These are phyloP conservation scores for Bretschneidera sinensis DNA, from an alignment of 345 rosid species.

Conservation along the genomic window DNA sequence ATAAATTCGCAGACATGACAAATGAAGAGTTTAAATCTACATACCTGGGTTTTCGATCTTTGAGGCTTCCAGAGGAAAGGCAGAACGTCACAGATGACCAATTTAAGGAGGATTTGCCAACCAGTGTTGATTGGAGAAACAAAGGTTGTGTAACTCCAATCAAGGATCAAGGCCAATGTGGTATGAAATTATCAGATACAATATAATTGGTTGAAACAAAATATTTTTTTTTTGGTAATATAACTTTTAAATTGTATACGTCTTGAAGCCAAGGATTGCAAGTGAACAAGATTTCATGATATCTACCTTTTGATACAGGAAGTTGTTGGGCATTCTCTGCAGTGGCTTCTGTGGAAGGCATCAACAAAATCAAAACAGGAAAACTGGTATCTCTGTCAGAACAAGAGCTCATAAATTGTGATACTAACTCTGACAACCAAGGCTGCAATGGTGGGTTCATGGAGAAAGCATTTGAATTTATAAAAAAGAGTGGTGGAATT, in stretches of 20 bases:
- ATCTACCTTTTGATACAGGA: conserved; percentile 35
- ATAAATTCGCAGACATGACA: conserved; percentile 79
- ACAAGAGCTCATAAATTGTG: conserved; percentile 87
- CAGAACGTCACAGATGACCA: background rate
- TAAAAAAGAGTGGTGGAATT: conserved; percentile 52
- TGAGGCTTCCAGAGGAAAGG: background rate
- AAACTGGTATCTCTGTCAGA: conserved; percentile 63
- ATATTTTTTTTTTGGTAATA: background rate
- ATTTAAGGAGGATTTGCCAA: conserved; percentile 24
- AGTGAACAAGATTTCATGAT: background rate
- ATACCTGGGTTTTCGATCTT: conserved; percentile 39
- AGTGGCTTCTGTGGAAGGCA: conserved; percentile 80
- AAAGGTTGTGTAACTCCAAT: conserved; percentile 75
- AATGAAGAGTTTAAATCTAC: conserved; percentile 56
- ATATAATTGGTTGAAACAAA: no score
- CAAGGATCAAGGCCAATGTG: conserved; percentile 82
- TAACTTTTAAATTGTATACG: background rate
- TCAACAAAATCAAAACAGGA: conserved; percentile 67
- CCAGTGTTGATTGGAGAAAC: conserved; percentile 69
- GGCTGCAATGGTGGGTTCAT: conserved; percentile 87
- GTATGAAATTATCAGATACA: no score
- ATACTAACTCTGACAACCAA: conserved; percentile 22
- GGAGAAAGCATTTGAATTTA: conserved; percentile 58
- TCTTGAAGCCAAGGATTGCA: background rate
- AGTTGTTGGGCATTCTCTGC: conserved; percentile 98